Evolutionary conservation across 306 rosid genomes (phyloP).

Genomic region (Vigna angularis): DNA sequence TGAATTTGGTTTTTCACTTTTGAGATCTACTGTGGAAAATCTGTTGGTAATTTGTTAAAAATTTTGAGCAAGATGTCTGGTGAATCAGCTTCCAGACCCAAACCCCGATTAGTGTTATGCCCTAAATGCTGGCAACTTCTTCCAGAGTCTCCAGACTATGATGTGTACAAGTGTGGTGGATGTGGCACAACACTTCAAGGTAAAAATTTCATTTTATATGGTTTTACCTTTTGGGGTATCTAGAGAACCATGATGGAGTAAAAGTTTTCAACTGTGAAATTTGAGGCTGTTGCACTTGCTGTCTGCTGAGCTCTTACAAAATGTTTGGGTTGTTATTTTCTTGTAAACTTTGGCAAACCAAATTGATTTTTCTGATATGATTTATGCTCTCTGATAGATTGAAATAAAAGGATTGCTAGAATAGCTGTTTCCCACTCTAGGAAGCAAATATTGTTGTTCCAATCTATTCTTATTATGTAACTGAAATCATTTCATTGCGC

Average conservation of each 20-base stretch:
- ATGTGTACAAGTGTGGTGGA: slow-evolving; percentile 88
- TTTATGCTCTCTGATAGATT: slow-evolving; percentile 9
- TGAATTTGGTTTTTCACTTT: slow-evolving; percentile 31
- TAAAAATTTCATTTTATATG: slow-evolving; percentile 37
- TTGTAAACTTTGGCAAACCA: not conserved
- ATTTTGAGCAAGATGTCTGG: slow-evolving; percentile 57
- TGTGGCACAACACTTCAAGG: slow-evolving; percentile 84
- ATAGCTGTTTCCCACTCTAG: not conserved
- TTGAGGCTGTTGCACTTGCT: slow-evolving; percentile 19
- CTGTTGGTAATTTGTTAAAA: slow-evolving; percentile 23
- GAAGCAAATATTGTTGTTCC: slow-evolving; percentile 18
- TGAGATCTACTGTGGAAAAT: slow-evolving; percentile 39
- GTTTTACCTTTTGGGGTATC: slow-evolving; percentile 18
- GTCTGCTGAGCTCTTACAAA: slow-evolving; percentile 7
- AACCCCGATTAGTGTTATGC: slow-evolving; percentile 77
- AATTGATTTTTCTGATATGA: not conserved
- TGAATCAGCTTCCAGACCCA: slow-evolving; percentile 60
- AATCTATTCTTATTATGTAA: slow-evolving; percentile 14
- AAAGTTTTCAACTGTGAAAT: slow-evolving; percentile 12
- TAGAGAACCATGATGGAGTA: not conserved
- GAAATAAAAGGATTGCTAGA: not conserved
- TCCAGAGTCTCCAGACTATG: slow-evolving; percentile 65
- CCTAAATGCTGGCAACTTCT: slow-evolving; percentile 80
- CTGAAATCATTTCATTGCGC: slow-evolving; percentile 38
- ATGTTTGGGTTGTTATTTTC: slow-evolving; percentile 29